A percentile compares a stretch with the other conserved stretches of the same genome.
phyloP scores from a whole-genome alignment of 2,329 filamentous ascomycete species.

The Trichoderma citrinoviride region DNA sequence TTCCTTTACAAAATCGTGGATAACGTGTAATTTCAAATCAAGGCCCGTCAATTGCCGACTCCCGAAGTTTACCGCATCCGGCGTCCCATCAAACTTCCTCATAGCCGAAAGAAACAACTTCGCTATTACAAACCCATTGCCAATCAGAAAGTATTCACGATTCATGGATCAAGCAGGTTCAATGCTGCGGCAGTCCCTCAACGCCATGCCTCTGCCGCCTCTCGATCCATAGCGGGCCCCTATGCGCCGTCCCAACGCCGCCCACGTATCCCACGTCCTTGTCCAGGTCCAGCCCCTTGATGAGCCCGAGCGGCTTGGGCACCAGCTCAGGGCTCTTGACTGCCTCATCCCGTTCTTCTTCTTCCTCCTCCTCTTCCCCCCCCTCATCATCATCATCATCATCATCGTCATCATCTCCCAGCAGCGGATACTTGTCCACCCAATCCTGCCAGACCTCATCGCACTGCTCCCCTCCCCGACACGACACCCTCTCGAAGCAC shows the following conservation, averaged over 20 bases:
- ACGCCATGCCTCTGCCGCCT: background rate
- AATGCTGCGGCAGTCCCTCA: constrained; percentile 14
- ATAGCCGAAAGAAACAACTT: constrained; percentile 7
- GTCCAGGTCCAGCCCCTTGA: constrained; percentile 26
- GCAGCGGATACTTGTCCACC: constrained; percentile 29
- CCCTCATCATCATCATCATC: background rate
- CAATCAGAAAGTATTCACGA: background rate
- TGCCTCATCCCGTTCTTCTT: background rate
- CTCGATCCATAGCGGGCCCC: constrained; percentile 6
- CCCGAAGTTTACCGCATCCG: background rate
- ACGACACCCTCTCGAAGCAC: constrained; percentile 22
- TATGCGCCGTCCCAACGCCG: constrained; percentile 26
- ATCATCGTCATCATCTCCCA: background rate
- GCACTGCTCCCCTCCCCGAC: constrained; percentile 22
- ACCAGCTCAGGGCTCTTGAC: constrained; percentile 22
- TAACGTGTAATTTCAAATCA: background rate
- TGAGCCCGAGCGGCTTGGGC: constrained; percentile 23
- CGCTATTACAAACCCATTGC: background rate
- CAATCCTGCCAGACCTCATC: constrained; percentile 33
- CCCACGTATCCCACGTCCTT: constrained; percentile 31
- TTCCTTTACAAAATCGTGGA: background rate
- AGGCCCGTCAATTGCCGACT: constrained; percentile 13
- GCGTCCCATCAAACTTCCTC: background rate
- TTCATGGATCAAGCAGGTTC: background rate
- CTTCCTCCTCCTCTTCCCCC: background rate